Evolutionary conservation across 371 early-diverging fungal species (phyloP), one percentile per base, ranked within the genome.

Genomic region (Mucor racemosus): DNA sequence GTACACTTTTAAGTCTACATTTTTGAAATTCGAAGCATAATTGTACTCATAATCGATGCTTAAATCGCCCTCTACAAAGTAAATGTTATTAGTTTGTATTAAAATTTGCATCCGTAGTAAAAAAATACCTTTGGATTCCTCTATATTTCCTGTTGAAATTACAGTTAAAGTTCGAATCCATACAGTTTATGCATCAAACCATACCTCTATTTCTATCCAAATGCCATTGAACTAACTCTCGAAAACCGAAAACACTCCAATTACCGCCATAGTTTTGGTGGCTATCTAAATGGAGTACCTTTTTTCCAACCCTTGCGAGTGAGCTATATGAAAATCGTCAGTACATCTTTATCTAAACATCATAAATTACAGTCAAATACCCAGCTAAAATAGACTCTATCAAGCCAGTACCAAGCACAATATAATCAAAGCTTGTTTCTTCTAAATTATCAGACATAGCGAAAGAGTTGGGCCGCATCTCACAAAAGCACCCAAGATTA

Each of bases 381-480:
- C 90, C 94, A 19, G 96, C 94, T 7, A 96, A 65, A 21, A 96
- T 90, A 42, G 96, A 90, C 71, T 99, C 95, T 38, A 88, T 77
- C 15, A 96, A 78, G 2, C 97, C 97, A 0, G 99, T 98, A 34
- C 99, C 99, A 7, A 96, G 80, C 14, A 95, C 82, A 56, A 94
- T 88, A 61, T 83, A 87, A 59, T 95, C 95, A 71, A 90, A 94
- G 54, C 82, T 72, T 35, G 86, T 86, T 38, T 88, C 80, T 59
- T 82, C 79, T 15, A 81, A 68, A 35, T 17, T 48, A 21, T 75
- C 71, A 50, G 39, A 17, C 69, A 72, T 72, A 36, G 42, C 14
- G 17, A 44, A 44, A 42, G 7, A 17, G 6, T n/a, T 7, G 44
- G 26, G 26, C 26, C n/a, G 44, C 44, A 44, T n/a, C 26, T 26